phyloP scores from a whole-genome alignment of 2,329 filamentous ascomycete species.

The Akanthomyces lecanii region DNA sequence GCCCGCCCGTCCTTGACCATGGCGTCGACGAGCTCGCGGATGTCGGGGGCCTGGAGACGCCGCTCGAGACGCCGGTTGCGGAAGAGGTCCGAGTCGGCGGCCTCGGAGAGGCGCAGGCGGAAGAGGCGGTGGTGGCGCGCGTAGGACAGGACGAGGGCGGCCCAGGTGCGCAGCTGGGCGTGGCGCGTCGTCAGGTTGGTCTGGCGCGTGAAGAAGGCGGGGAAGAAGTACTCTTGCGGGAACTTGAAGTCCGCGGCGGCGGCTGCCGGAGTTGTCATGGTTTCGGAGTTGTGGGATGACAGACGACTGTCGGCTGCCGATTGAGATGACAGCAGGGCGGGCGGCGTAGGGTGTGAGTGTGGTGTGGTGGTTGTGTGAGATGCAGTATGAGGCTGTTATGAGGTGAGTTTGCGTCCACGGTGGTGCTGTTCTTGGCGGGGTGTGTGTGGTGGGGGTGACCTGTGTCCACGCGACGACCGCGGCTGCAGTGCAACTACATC shows the following conservation, averaged over 20 bases:
- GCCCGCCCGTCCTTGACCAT: constrained; percentile 57
- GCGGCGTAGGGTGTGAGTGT: not conserved
- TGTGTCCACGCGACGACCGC: not conserved
- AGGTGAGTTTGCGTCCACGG: not conserved
- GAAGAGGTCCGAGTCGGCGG: constrained; percentile 54
- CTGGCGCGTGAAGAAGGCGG: constrained; percentile 81
- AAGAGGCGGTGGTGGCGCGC: constrained; percentile 73
- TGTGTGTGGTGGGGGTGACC: not conserved
- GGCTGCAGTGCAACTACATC: not conserved
- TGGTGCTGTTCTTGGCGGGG: constrained; percentile 1
- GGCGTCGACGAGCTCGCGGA: constrained; percentile 54
- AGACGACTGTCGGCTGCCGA: too few species aligned
- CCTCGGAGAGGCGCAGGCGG: constrained; percentile 61
- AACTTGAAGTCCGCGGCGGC: constrained; percentile 43
- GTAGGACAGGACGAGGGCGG: constrained; percentile 78
- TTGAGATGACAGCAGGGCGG: too few species aligned
- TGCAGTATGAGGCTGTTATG: not conserved
- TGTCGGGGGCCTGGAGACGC: constrained; percentile 46
- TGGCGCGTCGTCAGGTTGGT: constrained; percentile 68
- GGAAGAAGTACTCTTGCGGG: constrained; percentile 68
- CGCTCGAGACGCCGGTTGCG: constrained; percentile 52
- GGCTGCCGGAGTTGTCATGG: not conserved
- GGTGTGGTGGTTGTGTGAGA: not conserved
- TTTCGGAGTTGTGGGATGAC: not conserved
- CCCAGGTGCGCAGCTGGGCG: constrained; percentile 81